Percentiles rank a stretch among this genome's conserved stretches.
phyloP scores from a whole-genome alignment of 2,329 filamentous ascomycete species.

The Fusarium virguliforme region DNA sequence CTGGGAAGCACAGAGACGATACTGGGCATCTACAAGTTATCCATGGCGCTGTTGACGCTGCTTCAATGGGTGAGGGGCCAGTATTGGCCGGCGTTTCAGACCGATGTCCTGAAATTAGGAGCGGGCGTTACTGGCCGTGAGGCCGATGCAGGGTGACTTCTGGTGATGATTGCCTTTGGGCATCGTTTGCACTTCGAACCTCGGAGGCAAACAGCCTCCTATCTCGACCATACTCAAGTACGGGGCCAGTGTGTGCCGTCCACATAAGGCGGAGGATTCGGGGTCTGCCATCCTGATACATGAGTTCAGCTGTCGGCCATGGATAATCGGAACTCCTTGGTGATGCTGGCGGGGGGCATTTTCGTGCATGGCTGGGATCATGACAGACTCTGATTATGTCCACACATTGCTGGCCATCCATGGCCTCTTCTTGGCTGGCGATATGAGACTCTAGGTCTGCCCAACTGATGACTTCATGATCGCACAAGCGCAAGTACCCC shows the following conservation, averaged over 20 bases:
- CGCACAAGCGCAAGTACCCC: constrained; percentile 3
- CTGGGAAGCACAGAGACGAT: constrained; percentile 22
- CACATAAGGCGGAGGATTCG: not conserved
- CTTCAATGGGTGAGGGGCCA: constrained; percentile 4
- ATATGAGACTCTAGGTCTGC: constrained; percentile 8
- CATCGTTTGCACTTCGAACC: not conserved
- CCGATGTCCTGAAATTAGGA: constrained; percentile 4
- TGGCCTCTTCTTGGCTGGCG: not conserved
- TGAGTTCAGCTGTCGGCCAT: not conserved
- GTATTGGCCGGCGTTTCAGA: constrained; percentile 20
- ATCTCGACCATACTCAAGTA: not conserved
- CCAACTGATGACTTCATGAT: constrained; percentile 10
- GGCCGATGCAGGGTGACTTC: not conserved
- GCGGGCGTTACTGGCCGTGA: not conserved
- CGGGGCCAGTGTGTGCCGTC: not conserved
- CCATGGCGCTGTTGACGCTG: constrained; percentile 15
- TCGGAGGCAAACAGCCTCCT: not conserved
- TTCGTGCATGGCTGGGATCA: not conserved
- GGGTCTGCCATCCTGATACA: not conserved
- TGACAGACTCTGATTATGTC: not conserved
- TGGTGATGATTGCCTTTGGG: not conserved
- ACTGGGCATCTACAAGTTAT: constrained; percentile 19
- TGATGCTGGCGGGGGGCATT: not conserved
- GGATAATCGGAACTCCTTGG: not conserved
- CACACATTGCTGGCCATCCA: not conserved